Base-by-base conservation (phyloP, 2,329 filamentous ascomycete genomes). In the Ascochyta koolunga region DNA sequence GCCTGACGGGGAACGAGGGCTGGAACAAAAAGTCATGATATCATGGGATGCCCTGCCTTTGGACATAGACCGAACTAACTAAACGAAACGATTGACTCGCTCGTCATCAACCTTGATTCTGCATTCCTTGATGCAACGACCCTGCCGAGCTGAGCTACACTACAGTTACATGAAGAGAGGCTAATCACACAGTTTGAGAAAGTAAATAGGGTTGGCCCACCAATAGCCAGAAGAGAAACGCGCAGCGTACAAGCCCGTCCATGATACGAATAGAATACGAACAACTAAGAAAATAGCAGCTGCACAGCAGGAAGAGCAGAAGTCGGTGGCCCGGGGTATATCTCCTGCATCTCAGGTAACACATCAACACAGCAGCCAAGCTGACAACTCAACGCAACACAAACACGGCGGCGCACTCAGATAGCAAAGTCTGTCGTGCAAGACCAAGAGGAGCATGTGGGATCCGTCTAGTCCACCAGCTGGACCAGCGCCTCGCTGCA, bases 401-500 rank as follows among this genome's bases (percentile, higher is more conserved):
- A 7, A 27, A 2, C 8, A 27, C 24, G 7, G 10, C 24, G 10
- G 22, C 4, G 22, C 22, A 24, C n/a, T n/a, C n/a, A n/a, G n/a
- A n/a, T n/a, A n/a, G n/a, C n/a, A n/a, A n/a, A n/a, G n/a, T n/a
- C n/a, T n/a, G n/a, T n/a, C n/a, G n/a, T n/a, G n/a, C n/a, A n/a
- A n/a, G n/a, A n/a, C n/a, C n/a, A n/a, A n/a, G n/a, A n/a, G n/a
- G n/a, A n/a, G n/a, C n/a, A n/a, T n/a, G n/a, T n/a, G n/a, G n/a
- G n/a, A n/a, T n/a, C n/a, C n/a, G n/a, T 15, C 27, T 29, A 47
- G 11, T 5, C 22, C 11, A 9, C 61, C 24, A 73, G 56, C 58
- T 73, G 70, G 15, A 60, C 58, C 39, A 73, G 60, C 25, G 65
- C 69, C 33, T 73, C 68, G 8, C 45, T 51, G 42, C 71, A 74